Conservation (phyloP, 1,284 basidiomycete species). For the Tylopilus sp. region DNA sequence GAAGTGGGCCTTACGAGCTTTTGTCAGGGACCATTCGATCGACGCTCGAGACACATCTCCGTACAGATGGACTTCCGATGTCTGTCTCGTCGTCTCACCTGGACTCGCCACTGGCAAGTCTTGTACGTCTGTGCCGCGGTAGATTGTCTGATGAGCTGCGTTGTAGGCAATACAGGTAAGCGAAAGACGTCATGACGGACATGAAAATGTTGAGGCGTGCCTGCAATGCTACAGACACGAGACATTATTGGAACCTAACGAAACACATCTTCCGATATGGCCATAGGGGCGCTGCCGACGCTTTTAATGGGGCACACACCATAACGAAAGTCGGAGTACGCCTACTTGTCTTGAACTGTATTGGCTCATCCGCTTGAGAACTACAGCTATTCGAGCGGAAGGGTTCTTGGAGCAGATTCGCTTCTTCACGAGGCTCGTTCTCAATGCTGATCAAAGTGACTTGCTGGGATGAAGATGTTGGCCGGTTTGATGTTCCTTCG, state of each 20-base stretch:
- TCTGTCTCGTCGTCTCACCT: conserved; percentile 17
- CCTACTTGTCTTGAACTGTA: not conserved
- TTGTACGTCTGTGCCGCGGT: conserved; percentile 11
- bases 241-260: conserved; percentile 44
- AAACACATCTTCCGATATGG: conserved; percentile 50
- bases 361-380: conserved; percentile 3
- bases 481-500: not conserved
- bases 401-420: conserved; percentile 36
- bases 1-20: conserved; percentile 41
- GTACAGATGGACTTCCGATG: conserved; percentile 22
- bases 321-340: conserved; percentile 40
- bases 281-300: conserved; percentile 33
- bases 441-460: conserved; percentile 33
- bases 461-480: conserved; percentile 16
- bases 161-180: conserved; percentile 34
- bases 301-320: conserved; percentile 48
- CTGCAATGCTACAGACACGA: conserved; percentile 38
- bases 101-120: conserved; percentile 24
- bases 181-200: conserved; percentile 14
- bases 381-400: conserved; percentile 31
- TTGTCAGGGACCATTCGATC: conserved; percentile 47
- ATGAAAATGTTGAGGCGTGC: conserved; percentile 22
- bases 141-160: conserved; percentile 5
- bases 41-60: conserved; percentile 27
- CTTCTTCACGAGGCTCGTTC: conserved; percentile 35